Evolutionary conservation across 2,329 filamentous ascomycete genomes (phyloP).

Genomic region (Diaporthe caulivora): DNA sequence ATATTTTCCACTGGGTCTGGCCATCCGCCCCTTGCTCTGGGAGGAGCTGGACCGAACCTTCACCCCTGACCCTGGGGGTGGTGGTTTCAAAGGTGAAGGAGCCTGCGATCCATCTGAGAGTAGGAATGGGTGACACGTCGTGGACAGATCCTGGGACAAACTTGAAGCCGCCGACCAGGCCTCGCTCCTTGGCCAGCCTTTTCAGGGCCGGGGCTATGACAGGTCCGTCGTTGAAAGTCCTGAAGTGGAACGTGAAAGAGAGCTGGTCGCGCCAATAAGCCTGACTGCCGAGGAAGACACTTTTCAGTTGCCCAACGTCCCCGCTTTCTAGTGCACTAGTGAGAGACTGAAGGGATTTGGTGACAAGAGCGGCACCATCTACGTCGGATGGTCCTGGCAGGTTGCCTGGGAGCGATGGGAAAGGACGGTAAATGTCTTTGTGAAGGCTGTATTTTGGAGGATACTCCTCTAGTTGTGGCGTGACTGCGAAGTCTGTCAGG

Average conservation of each 20-base stretch:
- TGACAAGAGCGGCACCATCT: slow-evolving; percentile 36
- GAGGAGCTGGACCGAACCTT: slow-evolving; percentile 50
- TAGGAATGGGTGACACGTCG: slow-evolving; percentile 40
- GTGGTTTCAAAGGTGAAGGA: slow-evolving; percentile 49
- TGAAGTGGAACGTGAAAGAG: slow-evolving; percentile 53
- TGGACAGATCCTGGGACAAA: slow-evolving; percentile 37
- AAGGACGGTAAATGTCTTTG: slow-evolving; percentile 37
- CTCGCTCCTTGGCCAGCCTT: slow-evolving; percentile 41
- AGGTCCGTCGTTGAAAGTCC: slow-evolving; percentile 46
- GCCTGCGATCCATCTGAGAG: slow-evolving; percentile 49
- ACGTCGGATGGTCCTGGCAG: slow-evolving; percentile 28
- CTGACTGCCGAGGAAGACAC: slow-evolving; percentile 48
- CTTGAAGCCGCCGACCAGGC: slow-evolving; percentile 37
- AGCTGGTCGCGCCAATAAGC: slow-evolving; percentile 54
- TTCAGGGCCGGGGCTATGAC: slow-evolving; percentile 45
- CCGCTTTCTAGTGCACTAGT: slow-evolving; percentile 41
- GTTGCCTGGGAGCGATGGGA: slow-evolving; percentile 35
- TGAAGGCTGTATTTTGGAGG: slow-evolving; percentile 34
- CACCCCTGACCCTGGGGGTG: slow-evolving; percentile 47
- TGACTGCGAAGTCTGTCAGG: slow-evolving; percentile 11
- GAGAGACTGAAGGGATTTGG: slow-evolving; percentile 38
- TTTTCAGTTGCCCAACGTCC: slow-evolving; percentile 43
- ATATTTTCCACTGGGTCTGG: slow-evolving; percentile 49
- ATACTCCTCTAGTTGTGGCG: slow-evolving; percentile 23
- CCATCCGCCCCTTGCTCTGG: slow-evolving; percentile 35